These are phyloP conservation scores for Eimeria tenella DNA, from an alignment of 169 alveolate genomes.

Conservation along the genomic window DNA sequence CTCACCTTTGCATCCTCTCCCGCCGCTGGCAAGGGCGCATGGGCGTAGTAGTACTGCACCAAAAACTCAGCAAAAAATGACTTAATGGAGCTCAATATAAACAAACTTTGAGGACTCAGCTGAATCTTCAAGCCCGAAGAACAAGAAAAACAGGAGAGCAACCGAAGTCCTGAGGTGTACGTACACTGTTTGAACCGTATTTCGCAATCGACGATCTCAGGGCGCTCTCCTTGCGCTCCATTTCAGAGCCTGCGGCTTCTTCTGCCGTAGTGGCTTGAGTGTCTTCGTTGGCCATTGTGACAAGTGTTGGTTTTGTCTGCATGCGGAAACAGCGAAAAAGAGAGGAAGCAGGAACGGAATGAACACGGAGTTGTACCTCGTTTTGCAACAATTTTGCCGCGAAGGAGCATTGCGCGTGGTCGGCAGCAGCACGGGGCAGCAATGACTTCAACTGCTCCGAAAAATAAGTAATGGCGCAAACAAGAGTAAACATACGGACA, in stretches of 20 bases:
- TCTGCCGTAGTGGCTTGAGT: not conserved
- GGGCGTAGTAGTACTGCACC: constrained; percentile 69
- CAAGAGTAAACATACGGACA: no score
- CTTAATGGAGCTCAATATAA: not conserved
- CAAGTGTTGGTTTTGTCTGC: no score
- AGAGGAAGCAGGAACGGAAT: no score
- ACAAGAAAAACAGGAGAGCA: not conserved
- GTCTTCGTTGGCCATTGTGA: no score
- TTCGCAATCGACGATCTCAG: constrained; percentile 40
- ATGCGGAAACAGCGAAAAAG: no score
- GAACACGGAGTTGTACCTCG: no score
- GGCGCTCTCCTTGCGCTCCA: constrained; percentile 1
- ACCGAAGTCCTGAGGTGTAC: not conserved
- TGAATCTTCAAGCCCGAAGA: not conserved
- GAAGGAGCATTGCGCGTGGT: no score
- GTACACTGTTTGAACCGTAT: constrained; percentile 55
- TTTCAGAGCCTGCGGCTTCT: not conserved
- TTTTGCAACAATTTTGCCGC: no score
- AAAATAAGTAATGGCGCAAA: no score
- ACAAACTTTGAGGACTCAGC: not conserved
- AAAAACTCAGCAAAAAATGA: not conserved
- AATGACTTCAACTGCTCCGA: no score
- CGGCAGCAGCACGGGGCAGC: no score
- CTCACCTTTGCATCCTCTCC: not conserved
- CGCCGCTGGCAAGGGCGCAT: constrained; percentile 50